Base-by-base conservation (phyloP, 768 basidiomycete species). In the Mycena maculata region DNA sequence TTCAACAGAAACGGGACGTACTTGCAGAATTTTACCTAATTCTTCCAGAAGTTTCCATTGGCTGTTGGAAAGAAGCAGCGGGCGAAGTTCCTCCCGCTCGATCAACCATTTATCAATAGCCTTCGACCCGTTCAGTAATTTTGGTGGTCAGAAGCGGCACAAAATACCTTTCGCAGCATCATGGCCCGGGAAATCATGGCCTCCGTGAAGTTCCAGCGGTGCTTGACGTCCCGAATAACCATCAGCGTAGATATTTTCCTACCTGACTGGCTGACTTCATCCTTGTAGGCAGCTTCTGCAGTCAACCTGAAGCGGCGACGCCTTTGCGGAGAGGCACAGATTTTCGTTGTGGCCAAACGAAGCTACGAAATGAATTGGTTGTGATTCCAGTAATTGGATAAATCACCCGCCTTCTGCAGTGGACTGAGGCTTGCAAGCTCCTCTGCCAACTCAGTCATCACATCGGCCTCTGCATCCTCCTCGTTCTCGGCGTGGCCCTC, bases 401-500 rank as follows among this genome's bases (percentile, higher is more conserved):
- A 31, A 20, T 2, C 18, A 25, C 48, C 16, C 28, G 52, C 63
- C 41, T 58, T 65, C 25, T 48, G 23, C 22, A 63, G 25, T 22
- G 62, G 45, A 22, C 11, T 33, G 16, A 58, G 33, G 1, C 28
- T 59, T 2, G 3, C 9, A 8, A 52, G 30, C 12, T 58, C 49
- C 9, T 33, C 27, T 11, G 47, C 63, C 15, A 59, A 6, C 2
- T 20, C 48, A 1, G 22, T 28, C 38, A 65, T 42, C 16, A 42
- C 1, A 1, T 15, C 38, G 2, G 16, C 63, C 2, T 53, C 60
- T 10, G n/a, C 31, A 7, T 71, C 74, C 20, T 74, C 74, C 42
- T 75, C 71, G 52, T 52, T 30, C 11, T 41, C 45, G 12, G 18
- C 16, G 18, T 25, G 8, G 8, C 33, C 13, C 33, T 36, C 33